These are phyloP conservation scores for Pythium scleroteichum DNA, from an alignment of 352 stramenopile species.

Conservation along the genomic window DNA sequence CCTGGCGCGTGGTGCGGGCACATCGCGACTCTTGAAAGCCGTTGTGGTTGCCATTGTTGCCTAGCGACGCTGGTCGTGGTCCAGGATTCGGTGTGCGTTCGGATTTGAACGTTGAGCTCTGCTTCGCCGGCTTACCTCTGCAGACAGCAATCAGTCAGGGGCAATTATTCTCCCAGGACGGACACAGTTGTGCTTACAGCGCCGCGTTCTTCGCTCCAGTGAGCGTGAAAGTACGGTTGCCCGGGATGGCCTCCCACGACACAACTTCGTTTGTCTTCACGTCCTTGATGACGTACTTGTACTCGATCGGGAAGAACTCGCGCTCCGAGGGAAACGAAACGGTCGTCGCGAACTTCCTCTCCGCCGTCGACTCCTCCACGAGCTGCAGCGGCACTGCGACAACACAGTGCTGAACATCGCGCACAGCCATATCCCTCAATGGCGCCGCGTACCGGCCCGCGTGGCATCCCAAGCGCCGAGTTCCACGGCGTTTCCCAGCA, in stretches of 20 bases:
- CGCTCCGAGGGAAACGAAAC: conserved; percentile 31
- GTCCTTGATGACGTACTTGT: conserved; percentile 78
- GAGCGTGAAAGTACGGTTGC: conserved; percentile 63
- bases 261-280: conserved; percentile 37
- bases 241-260: conserved; percentile 74
- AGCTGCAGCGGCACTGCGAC: conserved; percentile 50
- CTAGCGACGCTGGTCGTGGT: conserved; percentile 40
- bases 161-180: not conserved
- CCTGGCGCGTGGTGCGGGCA: conserved; percentile 56
- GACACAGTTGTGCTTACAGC: conserved; percentile 38
- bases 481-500: conserved; percentile 53
- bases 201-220: conserved; percentile 47
- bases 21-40: conserved; percentile 72
- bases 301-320: conserved; percentile 50
- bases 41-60: conserved; percentile 69
- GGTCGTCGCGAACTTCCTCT: conserved; percentile 43
- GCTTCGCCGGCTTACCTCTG: conserved; percentile 35
- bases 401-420: not conserved
- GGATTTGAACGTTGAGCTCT: conserved; percentile 63
- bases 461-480: conserved; percentile 64
- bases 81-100: conserved; percentile 41
- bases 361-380: conserved; percentile 24
- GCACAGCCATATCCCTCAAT: not conserved
- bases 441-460: conserved; percentile 39
- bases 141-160: not conserved